phyloP scores from a whole-genome alignment of 257 asterid species.

The Solanum corneliomulleri region DNA sequence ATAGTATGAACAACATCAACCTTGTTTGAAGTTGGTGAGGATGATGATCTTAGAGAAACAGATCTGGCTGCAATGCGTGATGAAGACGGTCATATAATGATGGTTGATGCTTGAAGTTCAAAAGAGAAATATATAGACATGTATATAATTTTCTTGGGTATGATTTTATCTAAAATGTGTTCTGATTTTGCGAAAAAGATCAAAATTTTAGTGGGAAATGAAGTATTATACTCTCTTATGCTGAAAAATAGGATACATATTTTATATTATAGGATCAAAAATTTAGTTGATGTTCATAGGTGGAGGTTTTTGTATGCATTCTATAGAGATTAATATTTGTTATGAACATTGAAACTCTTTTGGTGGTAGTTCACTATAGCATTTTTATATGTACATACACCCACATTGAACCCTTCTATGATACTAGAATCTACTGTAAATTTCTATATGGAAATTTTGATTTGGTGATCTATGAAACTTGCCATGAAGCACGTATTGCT shows the following conservation, averaged over 20 bases:
- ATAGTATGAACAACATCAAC: not conserved
- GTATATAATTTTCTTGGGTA: not conserved
- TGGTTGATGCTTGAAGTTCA: constrained; percentile 27
- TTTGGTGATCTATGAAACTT: not conserved
- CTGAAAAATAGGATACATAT: not conserved
- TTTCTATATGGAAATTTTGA: not conserved
- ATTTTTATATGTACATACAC: not conserved
- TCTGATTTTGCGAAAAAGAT: not conserved
- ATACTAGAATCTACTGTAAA: not conserved
- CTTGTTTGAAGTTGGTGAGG: not conserved
- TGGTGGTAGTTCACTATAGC: not conserved
- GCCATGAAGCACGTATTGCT: not conserved
- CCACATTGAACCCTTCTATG: not conserved
- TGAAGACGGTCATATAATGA: constrained; percentile 50
- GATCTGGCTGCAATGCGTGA: constrained; percentile 25
- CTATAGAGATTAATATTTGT: not conserved
- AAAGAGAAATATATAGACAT: not conserved
- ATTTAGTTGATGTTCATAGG: not conserved
- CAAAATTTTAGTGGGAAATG: not conserved
- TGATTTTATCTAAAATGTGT: not conserved
- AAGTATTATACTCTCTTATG: not conserved
- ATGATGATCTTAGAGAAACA: not conserved
- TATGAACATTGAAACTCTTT: not conserved
- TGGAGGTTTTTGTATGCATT: not conserved
- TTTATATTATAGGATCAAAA: not conserved